These are phyloP conservation scores for Smittium culicis DNA, from an alignment of 371 early-diverging fungal species.

Conservation along the genomic window DNA sequence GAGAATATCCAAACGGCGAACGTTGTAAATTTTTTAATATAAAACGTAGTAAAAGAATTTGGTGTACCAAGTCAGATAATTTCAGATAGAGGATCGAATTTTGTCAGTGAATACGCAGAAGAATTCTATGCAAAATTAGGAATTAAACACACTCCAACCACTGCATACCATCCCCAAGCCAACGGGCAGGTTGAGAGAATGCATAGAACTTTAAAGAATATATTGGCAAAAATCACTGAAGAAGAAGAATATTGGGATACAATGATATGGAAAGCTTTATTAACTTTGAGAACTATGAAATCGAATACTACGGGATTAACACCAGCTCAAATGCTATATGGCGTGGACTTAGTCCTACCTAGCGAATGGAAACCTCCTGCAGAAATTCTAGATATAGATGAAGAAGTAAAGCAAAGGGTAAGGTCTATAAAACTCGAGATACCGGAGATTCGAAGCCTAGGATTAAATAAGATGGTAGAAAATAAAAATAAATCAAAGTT, in stretches of 20 bases:
- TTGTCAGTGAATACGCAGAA: too few species aligned
- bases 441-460: background rate
- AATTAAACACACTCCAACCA: too few species aligned
- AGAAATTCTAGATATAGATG: background rate
- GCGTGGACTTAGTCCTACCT: background rate
- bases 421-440: background rate
- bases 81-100: too few species aligned
- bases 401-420: background rate
- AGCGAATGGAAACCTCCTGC: slow-evolving; percentile 1
- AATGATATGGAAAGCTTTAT: background rate
- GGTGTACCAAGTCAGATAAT: too few species aligned
- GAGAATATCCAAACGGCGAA: too few species aligned
- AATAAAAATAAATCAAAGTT: too few species aligned
- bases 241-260: slow-evolving; percentile 8
- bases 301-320: slow-evolving; percentile 4
- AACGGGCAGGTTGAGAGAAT: too few species aligned
- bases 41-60: too few species aligned
- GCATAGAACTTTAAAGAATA: slow-evolving; percentile 12
- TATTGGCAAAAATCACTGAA: slow-evolving; percentile 9
- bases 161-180: too few species aligned
- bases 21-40: too few species aligned
- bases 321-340: slow-evolving; percentile 12
- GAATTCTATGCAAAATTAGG: too few species aligned
- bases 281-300: slow-evolving; percentile 5
- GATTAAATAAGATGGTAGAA: too few species aligned